Conservation (phyloP, 2,329 filamentous ascomycete species). For the Pyrenochaeta sp. region DNA sequence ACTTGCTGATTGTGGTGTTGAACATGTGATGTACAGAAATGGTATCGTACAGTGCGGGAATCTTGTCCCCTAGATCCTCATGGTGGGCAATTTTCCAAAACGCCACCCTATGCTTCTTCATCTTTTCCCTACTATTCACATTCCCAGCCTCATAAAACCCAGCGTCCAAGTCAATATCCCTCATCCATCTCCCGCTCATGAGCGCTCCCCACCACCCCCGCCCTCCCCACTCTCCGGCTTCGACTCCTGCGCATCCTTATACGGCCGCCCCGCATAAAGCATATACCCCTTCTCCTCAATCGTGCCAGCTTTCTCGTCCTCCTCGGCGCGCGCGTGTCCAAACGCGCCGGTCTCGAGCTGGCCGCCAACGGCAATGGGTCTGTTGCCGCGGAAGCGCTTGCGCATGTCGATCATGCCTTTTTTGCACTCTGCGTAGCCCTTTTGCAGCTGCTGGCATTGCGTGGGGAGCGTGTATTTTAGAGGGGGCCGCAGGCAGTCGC, state of each 20-base stretch:
- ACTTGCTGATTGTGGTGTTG: neutral
- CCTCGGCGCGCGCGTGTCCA: conserved; percentile 34
- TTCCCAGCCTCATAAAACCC: too few species aligned
- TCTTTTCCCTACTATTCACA: neutral
- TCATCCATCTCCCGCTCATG: neutral
- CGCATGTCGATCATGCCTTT: conserved; percentile 98
- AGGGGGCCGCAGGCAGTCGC: conserved; percentile 86
- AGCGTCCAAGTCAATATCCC: too few species aligned
- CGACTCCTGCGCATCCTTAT: conserved; percentile 37
- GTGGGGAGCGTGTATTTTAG: conserved; percentile 82
- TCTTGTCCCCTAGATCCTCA: neutral
- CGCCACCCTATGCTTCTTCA: conserved; percentile 19
- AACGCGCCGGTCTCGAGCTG: conserved; percentile 45
- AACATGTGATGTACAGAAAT: conserved; percentile 12
- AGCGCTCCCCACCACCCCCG: conserved; percentile 25
- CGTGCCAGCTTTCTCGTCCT: conserved; percentile 42
- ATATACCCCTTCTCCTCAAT: conserved; percentile 50
- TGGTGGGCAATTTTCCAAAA: conserved; percentile 5
- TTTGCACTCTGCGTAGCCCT: conserved; percentile 91
- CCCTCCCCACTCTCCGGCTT: conserved; percentile 30
- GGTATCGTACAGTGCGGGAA: conserved; percentile 21
- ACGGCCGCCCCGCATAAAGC: conserved; percentile 46
- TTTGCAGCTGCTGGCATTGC: conserved; percentile 90
- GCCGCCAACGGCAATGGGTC: conserved; percentile 67
- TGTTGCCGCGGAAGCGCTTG: conserved; percentile 95